These are phyloP conservation scores for Pseudohalonectria lignicola DNA, from an alignment of 2,329 filamentous ascomycete genomes.

Conservation along the genomic window DNA sequence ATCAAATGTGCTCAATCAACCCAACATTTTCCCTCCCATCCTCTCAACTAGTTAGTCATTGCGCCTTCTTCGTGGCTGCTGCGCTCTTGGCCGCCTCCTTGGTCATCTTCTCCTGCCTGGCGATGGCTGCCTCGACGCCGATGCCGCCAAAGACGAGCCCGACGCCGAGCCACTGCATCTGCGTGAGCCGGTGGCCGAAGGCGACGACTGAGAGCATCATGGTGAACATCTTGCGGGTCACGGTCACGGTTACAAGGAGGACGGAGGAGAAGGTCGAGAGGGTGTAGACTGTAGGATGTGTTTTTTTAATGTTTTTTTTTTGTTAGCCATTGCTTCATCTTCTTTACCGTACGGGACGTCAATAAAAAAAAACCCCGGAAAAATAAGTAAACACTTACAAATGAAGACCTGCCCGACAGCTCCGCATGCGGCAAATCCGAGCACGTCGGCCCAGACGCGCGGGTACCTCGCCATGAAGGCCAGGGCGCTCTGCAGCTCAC, in stretches of 20 bases:
- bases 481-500: slow-evolving; percentile 70
- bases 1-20: no score
- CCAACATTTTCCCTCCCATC: no score
- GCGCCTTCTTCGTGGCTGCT: slow-evolving; percentile 12
- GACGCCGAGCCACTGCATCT: slow-evolving; percentile 92
- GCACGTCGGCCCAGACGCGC: slow-evolving; percentile 71
- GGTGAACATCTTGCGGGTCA: slow-evolving; percentile 97
- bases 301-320: no score
- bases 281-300: slow-evolving; percentile 71
- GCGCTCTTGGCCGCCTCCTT: slow-evolving; percentile 56
- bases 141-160: slow-evolving; percentile 90
- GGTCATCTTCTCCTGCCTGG: slow-evolving; percentile 69
- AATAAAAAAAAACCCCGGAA: no score
- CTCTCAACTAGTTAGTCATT: no score
- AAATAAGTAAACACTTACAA: no score
- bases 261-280: slow-evolving; percentile 85
- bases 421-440: slow-evolving; percentile 83
- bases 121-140: slow-evolving; percentile 77
- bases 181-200: slow-evolving; percentile 77
- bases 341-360: background rate
- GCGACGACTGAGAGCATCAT: slow-evolving; percentile 95
- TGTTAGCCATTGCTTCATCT: background rate
- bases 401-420: slow-evolving; percentile 96
- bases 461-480: slow-evolving; percentile 74
- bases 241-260: slow-evolving; percentile 88